phyloP scores from a whole-genome alignment of 139 green algal genomes.

The Closterium sp. region DNA sequence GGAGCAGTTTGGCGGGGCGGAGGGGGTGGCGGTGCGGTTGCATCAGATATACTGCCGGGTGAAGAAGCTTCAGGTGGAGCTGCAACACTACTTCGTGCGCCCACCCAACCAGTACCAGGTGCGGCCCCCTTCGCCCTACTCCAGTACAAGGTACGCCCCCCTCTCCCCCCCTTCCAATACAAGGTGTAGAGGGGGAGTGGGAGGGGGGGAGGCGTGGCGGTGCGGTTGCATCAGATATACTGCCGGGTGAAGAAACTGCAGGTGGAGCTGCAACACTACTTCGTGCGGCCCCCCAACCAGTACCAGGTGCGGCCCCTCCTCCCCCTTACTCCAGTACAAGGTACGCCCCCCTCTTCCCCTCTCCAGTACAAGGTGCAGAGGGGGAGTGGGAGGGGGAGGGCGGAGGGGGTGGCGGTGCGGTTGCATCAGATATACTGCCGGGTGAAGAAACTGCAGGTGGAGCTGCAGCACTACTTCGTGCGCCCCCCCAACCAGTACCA shows the following conservation, averaged over 20 bases:
- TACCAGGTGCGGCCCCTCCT: neutral
- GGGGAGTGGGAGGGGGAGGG: neutral
- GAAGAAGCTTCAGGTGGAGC: too few relatives aligned
- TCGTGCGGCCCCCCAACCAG: neutral
- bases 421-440: neutral
- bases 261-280: neutral
- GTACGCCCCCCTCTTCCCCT: too few relatives aligned
- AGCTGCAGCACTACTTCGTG: neutral
- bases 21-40: too few relatives aligned
- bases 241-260: neutral
- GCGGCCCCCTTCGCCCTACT: too few relatives aligned
- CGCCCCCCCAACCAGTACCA: neutral
- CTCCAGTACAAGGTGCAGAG: too few relatives aligned
- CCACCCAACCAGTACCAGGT: too few relatives aligned
- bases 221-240: neutral
- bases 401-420: neutral
- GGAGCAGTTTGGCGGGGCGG: too few relatives aligned
- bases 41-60: too few relatives aligned
- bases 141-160: too few relatives aligned
- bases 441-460: neutral
- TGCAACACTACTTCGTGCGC: too few relatives aligned
- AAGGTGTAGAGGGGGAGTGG: neutral
- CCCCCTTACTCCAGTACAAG: too few relatives aligned
- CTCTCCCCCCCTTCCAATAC: too few relatives aligned
- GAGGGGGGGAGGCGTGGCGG: neutral